Base-by-base conservation (phyloP, 192 early-diverging fungal genomes). In the Coemansia sp. region DNA sequence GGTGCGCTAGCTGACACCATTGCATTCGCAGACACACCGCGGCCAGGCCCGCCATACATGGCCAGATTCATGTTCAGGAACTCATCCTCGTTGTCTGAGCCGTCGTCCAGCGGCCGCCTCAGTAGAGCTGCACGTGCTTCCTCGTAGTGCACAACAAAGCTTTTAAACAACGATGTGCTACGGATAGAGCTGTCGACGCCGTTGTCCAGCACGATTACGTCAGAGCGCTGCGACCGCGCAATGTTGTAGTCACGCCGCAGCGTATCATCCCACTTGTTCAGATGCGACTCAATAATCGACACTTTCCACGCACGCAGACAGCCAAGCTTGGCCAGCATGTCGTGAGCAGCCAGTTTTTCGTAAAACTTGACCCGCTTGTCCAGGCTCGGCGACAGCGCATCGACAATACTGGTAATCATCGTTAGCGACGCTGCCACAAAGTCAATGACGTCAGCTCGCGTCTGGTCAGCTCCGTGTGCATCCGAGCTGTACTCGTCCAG, bases 161-260 rank as follows among this genome's bases (percentile, higher is more conserved):
- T 61, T 21, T 55, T 59, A 23, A 78, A 69, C 55, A 57, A 18
- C 3, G 55, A 14, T 14, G 52, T 50, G 58, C 69, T 63, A 20
- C 66, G 62, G 28, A 70, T 46, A 14, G 62, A 53, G 67, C 75
- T 77, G 58, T 71, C 74, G 3, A 56, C 42, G 44, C 67, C 63
- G 46, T 63, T 62, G 36, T 70, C 76, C 20, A 71, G 58, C 48
- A 76, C 64, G 18, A 72, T 53, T 2, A 48, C 17, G 25, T 63
- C 52, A 14, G 47, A 17, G 21, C 56, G 48, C 61, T 64, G 67
- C 18, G 76, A 70, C 26, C 67, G 55, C 34, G 76, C 66, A 31
- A 73, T 63, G 57, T 79, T 79, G 67, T 79, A 79, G 54, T 79
- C 76, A 18, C 76, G 70, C 5, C 71, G 67, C 24, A 73, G 47